Base-by-base conservation (phyloP, 192 early-diverging fungal species). In the Coemansia umbellata region DNA sequence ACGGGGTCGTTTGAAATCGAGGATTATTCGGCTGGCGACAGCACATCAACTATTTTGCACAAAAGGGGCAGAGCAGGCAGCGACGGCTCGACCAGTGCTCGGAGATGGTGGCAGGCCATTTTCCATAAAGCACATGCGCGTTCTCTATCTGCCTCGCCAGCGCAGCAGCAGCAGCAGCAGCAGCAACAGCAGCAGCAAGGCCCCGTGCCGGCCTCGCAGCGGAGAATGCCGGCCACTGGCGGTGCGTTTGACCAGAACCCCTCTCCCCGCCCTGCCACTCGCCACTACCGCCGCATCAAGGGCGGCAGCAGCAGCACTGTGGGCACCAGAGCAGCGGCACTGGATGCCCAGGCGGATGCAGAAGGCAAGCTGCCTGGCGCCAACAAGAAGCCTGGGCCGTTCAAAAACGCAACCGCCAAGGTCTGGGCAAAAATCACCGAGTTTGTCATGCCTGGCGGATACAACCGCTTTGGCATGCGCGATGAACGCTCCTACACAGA, bases 381-480 rank as follows among this genome's bases (percentile, higher is more conserved):
- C 3, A 37, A 5, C 47, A 37, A 44, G 24, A 27, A 28, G 26
- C 0, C 18, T 17, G 43, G 36, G 5, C 47, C 53, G 11, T 30
- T 47, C n/a, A 13, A 26, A 7, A 31, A n/a, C 11, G 39, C 53
- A 8, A 41, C 43, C 18, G 43, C 28, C 43, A 54, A 54, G 31
- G 13, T 54, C 8, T 54, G 60, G 50, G 45, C 28, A n/a, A 49
- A 49, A 10, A 27, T 54, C n/a, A 49, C 31, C 15, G 37, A 45
- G 33, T 69, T 76, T 54, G 47, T 69, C 32, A 57, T 69, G 61
- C 66, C 73, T 3, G 73, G 73, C 53, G 66, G 73, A 13, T 53
- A 61, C 40, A 76, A 76, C 63, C 65, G 73, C 26, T 69, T 76
- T 56, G 73, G 73, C 31, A 27, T 43, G 49, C 55, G 66, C 21